Conservation (phyloP, 2,329 filamentous ascomycete genomes). For the Fusarium oxysporum region DNA sequence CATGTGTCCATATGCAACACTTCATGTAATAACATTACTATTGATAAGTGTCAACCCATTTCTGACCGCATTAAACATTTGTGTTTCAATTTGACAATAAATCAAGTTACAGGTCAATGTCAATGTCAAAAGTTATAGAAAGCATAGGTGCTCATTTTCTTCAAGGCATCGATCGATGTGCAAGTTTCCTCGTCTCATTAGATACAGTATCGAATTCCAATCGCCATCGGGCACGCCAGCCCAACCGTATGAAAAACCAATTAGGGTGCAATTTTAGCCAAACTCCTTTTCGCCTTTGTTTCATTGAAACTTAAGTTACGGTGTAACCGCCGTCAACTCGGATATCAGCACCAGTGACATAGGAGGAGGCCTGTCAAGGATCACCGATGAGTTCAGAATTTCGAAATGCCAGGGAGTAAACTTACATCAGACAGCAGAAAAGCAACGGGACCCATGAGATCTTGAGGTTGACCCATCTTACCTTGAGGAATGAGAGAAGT, state of each 20-base stretch:
- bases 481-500: constrained; percentile 91
- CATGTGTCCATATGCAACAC: not conserved
- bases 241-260: constrained; percentile 8
- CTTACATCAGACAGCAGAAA: constrained; percentile 79
- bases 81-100: not conserved
- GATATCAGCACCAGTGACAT: constrained; percentile 79
- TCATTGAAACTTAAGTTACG: constrained; percentile 65
- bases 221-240: constrained; percentile 29
- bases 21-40: not conserved
- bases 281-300: constrained; percentile 1
- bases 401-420: not conserved
- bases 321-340: constrained; percentile 91
- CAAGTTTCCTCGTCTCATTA: constrained; percentile 20
- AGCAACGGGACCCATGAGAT: constrained; percentile 92
- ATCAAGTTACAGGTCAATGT: not conserved
- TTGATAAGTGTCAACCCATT: not conserved
- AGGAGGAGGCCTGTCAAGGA: constrained; percentile 66
- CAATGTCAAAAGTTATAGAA: not conserved
- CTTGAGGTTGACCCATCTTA: constrained; percentile 91
- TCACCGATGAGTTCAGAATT: not conserved
- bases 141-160: not conserved
- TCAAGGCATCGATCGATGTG: not conserved
- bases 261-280: constrained; percentile 1
- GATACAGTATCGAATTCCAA: constrained; percentile 32
- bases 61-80: not conserved